Conservation (phyloP, 2,329 filamentous ascomycete genomes). For the Trichoderma brevicompactum region DNA sequence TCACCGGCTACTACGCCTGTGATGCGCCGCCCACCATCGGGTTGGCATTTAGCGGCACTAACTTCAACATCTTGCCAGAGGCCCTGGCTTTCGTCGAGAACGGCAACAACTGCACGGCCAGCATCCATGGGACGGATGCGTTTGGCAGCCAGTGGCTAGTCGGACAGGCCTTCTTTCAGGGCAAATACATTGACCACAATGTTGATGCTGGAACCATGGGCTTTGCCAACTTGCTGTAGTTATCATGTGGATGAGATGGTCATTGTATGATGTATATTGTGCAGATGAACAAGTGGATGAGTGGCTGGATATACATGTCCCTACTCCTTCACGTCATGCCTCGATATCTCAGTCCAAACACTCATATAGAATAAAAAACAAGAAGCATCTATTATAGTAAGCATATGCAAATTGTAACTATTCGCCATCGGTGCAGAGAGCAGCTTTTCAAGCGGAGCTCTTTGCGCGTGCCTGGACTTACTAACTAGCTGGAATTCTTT, state of each 20-base stretch:
- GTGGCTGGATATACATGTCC: too few species aligned
- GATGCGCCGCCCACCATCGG: slow-evolving; percentile 31
- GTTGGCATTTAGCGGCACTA: slow-evolving; percentile 28
- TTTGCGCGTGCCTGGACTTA: too few species aligned
- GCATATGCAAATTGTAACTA: too few species aligned
- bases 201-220: slow-evolving; percentile 29
- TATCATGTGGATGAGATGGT: neutral
- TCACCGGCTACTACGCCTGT: slow-evolving; percentile 32
- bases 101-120: slow-evolving; percentile 33
- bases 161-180: slow-evolving; percentile 35
- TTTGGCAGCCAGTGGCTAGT: slow-evolving; percentile 33
- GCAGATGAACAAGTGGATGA: too few species aligned
- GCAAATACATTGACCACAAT: slow-evolving; percentile 34
- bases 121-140: slow-evolving; percentile 26
- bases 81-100: slow-evolving; percentile 30
- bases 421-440: too few species aligned
- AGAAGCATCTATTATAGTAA: too few species aligned
- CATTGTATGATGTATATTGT: too few species aligned
- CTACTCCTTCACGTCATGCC: too few species aligned
- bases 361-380: too few species aligned
- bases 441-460: too few species aligned
- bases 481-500: too few species aligned
- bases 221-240: slow-evolving; percentile 29
- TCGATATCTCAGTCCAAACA: too few species aligned
- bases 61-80: slow-evolving; percentile 31